Evolutionary conservation across 371 early-diverging fungal genomes (phyloP).

Genomic region (Rhizopus microsporus): DNA sequence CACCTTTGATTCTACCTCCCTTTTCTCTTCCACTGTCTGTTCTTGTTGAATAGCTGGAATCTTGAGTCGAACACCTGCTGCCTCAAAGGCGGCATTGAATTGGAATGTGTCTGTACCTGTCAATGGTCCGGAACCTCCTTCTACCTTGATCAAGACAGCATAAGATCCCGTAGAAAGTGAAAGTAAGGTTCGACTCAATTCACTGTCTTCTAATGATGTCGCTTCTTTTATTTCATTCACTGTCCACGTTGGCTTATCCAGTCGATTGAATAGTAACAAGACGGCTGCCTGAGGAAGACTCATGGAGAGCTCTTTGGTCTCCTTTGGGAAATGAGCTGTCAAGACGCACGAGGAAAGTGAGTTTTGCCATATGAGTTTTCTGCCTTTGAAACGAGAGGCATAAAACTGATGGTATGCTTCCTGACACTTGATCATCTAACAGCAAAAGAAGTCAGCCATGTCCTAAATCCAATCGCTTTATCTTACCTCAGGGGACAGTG

Average conservation of each 20-base stretch:
- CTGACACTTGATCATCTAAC: conserved; percentile 65
- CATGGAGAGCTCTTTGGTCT: conserved; percentile 67
- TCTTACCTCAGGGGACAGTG: conserved; percentile 68
- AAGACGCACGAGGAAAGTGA: conserved; percentile 76
- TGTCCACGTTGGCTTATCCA: background rate
- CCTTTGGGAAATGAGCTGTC: conserved; percentile 62
- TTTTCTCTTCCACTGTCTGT: conserved; percentile 75
- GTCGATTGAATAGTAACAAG: conserved; percentile 75
- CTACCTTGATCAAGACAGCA: background rate
- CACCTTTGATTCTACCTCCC: conserved; percentile 72
- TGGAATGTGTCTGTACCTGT: conserved; percentile 37
- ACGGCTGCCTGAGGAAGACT: conserved; percentile 77
- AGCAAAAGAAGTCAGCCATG: background rate
- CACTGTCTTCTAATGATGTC: background rate
- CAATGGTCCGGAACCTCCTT: background rate
- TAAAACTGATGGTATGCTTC: conserved; percentile 78
- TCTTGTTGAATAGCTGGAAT: conserved; percentile 80
- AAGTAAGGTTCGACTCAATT: background rate
- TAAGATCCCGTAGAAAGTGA: conserved; percentile 2
- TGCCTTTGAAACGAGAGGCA: conserved; percentile 71
- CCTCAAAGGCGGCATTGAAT: conserved; percentile 70
- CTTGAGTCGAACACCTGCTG: conserved; percentile 65
- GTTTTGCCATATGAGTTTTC: conserved; percentile 85
- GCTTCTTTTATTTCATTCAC: background rate
- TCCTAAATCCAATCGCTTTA: conserved; percentile 8